Percentiles rank a stretch among this genome's conserved stretches.
Conservation (phyloP, 2,329 filamentous ascomycete genomes). For the Cryphonectria naterciae region DNA sequence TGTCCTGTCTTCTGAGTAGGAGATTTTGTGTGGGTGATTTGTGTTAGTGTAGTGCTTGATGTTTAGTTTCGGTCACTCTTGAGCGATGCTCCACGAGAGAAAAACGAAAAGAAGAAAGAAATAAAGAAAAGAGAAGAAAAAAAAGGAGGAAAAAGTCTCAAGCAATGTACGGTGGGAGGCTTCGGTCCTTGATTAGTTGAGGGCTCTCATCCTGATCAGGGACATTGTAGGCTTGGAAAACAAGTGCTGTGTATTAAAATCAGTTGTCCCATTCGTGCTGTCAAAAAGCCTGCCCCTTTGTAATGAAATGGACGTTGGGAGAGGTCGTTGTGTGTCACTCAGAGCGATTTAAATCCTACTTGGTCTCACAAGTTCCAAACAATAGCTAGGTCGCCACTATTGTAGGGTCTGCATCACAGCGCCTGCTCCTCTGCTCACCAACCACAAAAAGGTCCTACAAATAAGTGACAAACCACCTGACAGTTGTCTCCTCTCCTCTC, state of each 20-base stretch:
- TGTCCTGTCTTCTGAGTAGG: not conserved
- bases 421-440: not conserved
- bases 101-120: no score
- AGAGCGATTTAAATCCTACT: not conserved
- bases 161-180: not conserved
- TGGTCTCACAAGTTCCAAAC: not conserved
- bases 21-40: not conserved
- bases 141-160: not conserved
- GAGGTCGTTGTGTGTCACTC: not conserved
- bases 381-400: not conserved
- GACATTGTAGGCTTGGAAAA: not conserved
- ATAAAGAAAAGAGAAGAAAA: no score
- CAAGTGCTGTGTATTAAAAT: not conserved
- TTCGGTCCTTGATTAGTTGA: not conserved
- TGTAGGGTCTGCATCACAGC: conserved; percentile 1
- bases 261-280: not conserved
- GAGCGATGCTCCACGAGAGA: no score
- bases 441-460: not conserved
- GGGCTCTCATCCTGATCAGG: not conserved
- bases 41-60: not conserved
- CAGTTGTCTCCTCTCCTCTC: not conserved
- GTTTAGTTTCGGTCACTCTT: not conserved
- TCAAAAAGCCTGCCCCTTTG: not conserved
- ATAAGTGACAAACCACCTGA: not conserved
- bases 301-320: not conserved